Evolutionary conservation across 1,139 yeast genomes (phyloP).

Genomic region (Groenewaldozyma auringiensis): DNA sequence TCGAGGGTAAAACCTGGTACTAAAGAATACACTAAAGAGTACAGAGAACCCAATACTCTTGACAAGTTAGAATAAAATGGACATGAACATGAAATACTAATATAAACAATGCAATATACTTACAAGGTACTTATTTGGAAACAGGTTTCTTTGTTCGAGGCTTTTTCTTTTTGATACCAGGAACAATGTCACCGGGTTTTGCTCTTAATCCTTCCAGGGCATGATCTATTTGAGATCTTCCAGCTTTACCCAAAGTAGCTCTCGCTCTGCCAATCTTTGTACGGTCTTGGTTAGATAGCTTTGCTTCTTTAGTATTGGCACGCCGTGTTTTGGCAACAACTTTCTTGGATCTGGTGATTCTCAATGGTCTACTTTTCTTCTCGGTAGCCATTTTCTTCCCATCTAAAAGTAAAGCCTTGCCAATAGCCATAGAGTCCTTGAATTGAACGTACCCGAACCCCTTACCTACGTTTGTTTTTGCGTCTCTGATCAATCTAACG

Average conservation of each 20-base stretch:
- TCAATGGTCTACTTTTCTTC: constrained; percentile 50
- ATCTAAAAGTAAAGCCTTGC: constrained; percentile 71
- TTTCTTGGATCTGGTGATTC: constrained; percentile 72
- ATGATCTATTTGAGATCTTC: constrained; percentile 55
- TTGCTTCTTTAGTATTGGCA: constrained; percentile 20
- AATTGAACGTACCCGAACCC: constrained; percentile 97
- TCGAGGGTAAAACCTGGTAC: too few species aligned
- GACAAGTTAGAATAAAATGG: too few species aligned
- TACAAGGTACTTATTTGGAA: too few species aligned
- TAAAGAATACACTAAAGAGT: too few species aligned
- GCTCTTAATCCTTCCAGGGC: constrained; percentile 78
- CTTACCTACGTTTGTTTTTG: constrained; percentile 91
- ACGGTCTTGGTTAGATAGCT: constrained; percentile 41
- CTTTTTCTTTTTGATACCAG: constrained; percentile 15
- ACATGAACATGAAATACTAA: too few species aligned
- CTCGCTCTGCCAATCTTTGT: constrained; percentile 77
- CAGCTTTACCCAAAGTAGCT: constrained; percentile 69
- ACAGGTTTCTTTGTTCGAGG: constrained; percentile 1
- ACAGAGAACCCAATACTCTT: too few species aligned
- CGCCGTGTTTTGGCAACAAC: constrained; percentile 23
- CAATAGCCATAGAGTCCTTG: constrained; percentile 69
- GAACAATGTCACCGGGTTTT: constrained; percentile 52
- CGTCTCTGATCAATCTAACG: constrained; percentile 83
- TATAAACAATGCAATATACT: too few species aligned
- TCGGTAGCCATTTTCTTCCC: constrained; percentile 48